Base-by-base conservation (phyloP, 805 yeast species). In the Dipodascopsis uninucleata region DNA sequence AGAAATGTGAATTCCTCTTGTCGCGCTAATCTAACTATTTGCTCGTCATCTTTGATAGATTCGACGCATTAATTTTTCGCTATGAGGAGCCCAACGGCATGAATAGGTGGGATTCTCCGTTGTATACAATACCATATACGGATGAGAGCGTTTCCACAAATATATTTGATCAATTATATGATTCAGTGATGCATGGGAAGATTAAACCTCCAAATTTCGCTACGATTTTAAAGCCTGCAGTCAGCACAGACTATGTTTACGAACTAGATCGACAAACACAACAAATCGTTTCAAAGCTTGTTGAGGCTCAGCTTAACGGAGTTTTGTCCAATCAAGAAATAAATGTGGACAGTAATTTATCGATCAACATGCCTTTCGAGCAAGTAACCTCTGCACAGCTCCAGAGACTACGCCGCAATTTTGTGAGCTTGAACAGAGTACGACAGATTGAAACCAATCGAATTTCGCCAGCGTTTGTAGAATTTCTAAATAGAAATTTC, bases 61-160 rank as follows among this genome's bases (percentile, higher is more conserved):
- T 76, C 26, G 72, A 72, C 12, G 89, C 82, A 41, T 68, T 90
- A 45, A 74, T 78, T 3, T 84, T 88, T 78, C 66, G 98, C 47
- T 93, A 81, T 60, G 98, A 93, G 65, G 98, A 93, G 62, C 98
- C 98, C 0, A 83, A 86, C 60, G 79, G 80, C 25, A 76, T 77
- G 58, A 77, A 82, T 22, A 69, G 96, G 48, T 93, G 98, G 98
- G 98, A 93, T 60, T 79, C 95, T 3, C 98, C 98, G 4, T 67
- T 90, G 49, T 81, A 88, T 60, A 78, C 86, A 0, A 65, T 89
- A 1, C 75, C 79, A 2, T 74, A 70, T 57, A 78, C 75, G 39
- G 81, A 81, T 25, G 69, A 68, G 12, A 26, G 25, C 4, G 24
- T 45, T 5, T 28, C 42, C 7, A 10, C 20, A 2, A 59, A 81